These are phyloP conservation scores for Pilasporangium apinafurcum DNA, from an alignment of 352 stramenopile genomes.

Conservation along the genomic window DNA sequence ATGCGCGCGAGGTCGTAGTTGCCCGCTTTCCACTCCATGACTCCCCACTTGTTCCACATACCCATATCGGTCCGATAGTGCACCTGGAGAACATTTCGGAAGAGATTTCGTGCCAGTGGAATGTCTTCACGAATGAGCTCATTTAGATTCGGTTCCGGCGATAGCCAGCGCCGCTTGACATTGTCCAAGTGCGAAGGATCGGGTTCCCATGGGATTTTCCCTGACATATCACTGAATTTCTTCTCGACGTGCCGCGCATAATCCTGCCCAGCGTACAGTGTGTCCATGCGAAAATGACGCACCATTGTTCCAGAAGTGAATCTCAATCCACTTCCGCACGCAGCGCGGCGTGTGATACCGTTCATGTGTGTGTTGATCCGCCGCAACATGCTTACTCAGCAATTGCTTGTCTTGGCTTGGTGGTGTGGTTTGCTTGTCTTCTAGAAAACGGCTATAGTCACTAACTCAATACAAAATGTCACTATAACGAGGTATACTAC, in stretches of 20 bases:
- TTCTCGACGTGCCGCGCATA: slow-evolving; percentile 59
- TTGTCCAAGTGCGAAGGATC: slow-evolving; percentile 44
- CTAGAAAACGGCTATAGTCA: too few relatives aligned
- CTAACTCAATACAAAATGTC: too few relatives aligned
- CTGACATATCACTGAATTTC: slow-evolving; percentile 70
- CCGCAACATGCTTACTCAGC: too few relatives aligned
- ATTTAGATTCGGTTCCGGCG: slow-evolving; percentile 62
- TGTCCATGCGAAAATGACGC: slow-evolving; percentile 25
- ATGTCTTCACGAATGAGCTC: slow-evolving; percentile 80
- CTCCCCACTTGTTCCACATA: slow-evolving; percentile 90
- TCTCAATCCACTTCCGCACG: too few relatives aligned
- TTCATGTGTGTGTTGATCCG: not conserved
- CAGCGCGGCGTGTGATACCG: not conserved
- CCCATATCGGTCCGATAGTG: slow-evolving; percentile 80
- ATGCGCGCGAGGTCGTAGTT: slow-evolving; percentile 80
- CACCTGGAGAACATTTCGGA: slow-evolving; percentile 75
- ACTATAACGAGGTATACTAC: too few relatives aligned
- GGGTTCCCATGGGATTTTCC: slow-evolving; percentile 76
- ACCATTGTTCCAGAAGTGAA: not conserved
- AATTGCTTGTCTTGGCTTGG: too few relatives aligned
- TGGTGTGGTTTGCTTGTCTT: too few relatives aligned
- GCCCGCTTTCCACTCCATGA: slow-evolving; percentile 85
- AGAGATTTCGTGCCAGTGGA: slow-evolving; percentile 57
- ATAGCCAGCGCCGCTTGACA: slow-evolving; percentile 51
- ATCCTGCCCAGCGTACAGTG: slow-evolving; percentile 71